Conservation (phyloP, 148 eudicot species). For the Silene uniflora region DNA sequence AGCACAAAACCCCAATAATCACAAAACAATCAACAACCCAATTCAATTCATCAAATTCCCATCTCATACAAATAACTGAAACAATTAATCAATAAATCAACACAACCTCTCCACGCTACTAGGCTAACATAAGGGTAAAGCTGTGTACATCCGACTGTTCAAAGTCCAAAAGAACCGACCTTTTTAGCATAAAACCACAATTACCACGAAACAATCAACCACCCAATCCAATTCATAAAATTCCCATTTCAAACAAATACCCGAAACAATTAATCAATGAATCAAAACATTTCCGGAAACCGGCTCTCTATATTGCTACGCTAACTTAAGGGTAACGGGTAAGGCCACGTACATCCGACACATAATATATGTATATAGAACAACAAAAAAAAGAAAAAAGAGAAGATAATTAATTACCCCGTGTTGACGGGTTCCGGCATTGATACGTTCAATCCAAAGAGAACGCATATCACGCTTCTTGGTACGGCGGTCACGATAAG, state of each 20-base stretch:
- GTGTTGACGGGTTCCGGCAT: slow-evolving; percentile 82
- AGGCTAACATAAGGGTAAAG: too few species aligned
- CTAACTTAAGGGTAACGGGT: too few species aligned
- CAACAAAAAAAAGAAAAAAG: background rate
- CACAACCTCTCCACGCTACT: too few species aligned
- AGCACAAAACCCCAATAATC: too few species aligned
- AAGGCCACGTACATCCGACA: too few species aligned
- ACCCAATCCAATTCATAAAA: background rate
- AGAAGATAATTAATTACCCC: slow-evolving; percentile 41
- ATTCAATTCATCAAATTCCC: background rate
- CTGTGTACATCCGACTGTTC: too few species aligned
- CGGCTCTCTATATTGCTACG: too few species aligned
- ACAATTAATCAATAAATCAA: too few species aligned
- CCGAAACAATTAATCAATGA: background rate
- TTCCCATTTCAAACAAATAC: background rate
- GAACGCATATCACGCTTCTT: slow-evolving; percentile 98
- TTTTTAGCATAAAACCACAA: too few species aligned
- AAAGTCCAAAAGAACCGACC: too few species aligned
- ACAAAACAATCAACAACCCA: background rate
- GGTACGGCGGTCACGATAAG: slow-evolving; percentile 86
- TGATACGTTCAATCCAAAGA: slow-evolving; percentile 91
- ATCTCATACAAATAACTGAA: too few species aligned
- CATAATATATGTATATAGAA: background rate
- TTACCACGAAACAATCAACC: background rate
- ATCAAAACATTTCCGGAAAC: background rate